Percentiles rank a stretch among this genome's conserved stretches.
Conservation (phyloP, 1,139 yeast species). For the Pichia sp. region DNA sequence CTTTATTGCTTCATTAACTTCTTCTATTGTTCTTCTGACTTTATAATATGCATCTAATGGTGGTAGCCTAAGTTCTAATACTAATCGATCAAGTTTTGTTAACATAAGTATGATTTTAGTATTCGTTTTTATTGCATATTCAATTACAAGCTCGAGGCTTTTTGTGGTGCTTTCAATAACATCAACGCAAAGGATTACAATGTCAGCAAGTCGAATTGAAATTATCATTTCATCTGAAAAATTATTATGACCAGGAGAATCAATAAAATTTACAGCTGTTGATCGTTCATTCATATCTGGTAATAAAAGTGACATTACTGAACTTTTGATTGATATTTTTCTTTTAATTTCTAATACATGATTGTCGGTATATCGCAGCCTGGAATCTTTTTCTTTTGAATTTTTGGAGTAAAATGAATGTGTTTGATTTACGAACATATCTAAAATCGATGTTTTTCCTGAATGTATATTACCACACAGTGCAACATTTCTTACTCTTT, state of each 20-base stretch:
- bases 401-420: slow-evolving; percentile 38
- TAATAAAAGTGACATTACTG: slow-evolving; percentile 59
- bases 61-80: slow-evolving; percentile 70
- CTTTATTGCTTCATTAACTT: slow-evolving; percentile 48
- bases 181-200: slow-evolving; percentile 68
- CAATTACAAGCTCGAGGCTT: slow-evolving; percentile 43
- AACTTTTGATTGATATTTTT: slow-evolving; percentile 59
- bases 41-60: slow-evolving; percentile 70
- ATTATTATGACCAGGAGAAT: slow-evolving; percentile 88
- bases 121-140: slow-evolving; percentile 41
- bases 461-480: slow-evolving; percentile 75
- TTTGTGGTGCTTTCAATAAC: slow-evolving; percentile 72
- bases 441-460: slow-evolving; percentile 86
- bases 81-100: slow-evolving; percentile 79
- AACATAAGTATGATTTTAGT: slow-evolving; percentile 54
- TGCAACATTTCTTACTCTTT: slow-evolving; percentile 69
- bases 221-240: slow-evolving; percentile 69
- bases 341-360: slow-evolving; percentile 63
- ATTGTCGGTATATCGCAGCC: slow-evolving; percentile 62
- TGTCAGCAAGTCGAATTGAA: slow-evolving; percentile 56
- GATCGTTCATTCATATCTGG: slow-evolving; percentile 53
- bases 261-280: slow-evolving; percentile 55
- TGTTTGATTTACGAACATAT: slow-evolving; percentile 57
- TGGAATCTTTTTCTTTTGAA: slow-evolving; percentile 29
- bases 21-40: slow-evolving; percentile 53